phyloP scores from a whole-genome alignment of 2,329 filamentous ascomycete genomes.

The Fusarium sp. region DNA sequence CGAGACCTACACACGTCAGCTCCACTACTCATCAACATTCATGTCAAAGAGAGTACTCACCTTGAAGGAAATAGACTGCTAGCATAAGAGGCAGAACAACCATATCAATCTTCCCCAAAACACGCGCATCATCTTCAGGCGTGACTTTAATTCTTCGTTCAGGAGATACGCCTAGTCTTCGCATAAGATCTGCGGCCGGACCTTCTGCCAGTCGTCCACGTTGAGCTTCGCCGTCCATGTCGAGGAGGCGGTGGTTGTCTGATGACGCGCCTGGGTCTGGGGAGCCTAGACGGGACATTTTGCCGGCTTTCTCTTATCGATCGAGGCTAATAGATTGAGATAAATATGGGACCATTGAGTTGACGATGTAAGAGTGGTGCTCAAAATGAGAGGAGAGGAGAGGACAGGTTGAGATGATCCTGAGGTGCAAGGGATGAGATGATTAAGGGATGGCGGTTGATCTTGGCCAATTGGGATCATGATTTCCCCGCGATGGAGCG shows the following conservation, averaged over 20 bases:
- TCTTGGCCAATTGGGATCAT: constrained; percentile 12
- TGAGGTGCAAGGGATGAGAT: constrained; percentile 1
- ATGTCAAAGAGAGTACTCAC: too few relatives aligned
- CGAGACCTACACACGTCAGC: too few relatives aligned
- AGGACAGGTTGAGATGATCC: background rate
- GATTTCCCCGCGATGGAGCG: background rate
- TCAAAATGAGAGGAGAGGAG: too few relatives aligned
- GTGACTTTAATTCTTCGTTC: constrained; percentile 35
- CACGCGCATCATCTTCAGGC: constrained; percentile 37
- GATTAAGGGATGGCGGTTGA: constrained; percentile 6
- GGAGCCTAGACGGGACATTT: constrained; percentile 5
- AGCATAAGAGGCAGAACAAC: constrained; percentile 39
- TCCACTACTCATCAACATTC: too few relatives aligned
- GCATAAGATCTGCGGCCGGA: constrained; percentile 16
- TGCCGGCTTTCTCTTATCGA: too few relatives aligned
- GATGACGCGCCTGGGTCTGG: constrained; percentile 22
- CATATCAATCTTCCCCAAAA: constrained; percentile 31
- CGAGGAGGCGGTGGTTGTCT: constrained; percentile 21
- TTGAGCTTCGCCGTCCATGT: constrained; percentile 16
- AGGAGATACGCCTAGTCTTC: constrained; percentile 22
- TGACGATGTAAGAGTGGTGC: too few relatives aligned
- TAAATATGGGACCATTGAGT: too few relatives aligned
- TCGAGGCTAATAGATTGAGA: too few relatives aligned
- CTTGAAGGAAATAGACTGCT: constrained; percentile 36
- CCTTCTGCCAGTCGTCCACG: background rate